A percentile compares a stretch with the other conserved stretches of the same genome.
phyloP scores from a whole-genome alignment of 495 filamentous ascomycete genomes.

The Aspergillus avenaceus region DNA sequence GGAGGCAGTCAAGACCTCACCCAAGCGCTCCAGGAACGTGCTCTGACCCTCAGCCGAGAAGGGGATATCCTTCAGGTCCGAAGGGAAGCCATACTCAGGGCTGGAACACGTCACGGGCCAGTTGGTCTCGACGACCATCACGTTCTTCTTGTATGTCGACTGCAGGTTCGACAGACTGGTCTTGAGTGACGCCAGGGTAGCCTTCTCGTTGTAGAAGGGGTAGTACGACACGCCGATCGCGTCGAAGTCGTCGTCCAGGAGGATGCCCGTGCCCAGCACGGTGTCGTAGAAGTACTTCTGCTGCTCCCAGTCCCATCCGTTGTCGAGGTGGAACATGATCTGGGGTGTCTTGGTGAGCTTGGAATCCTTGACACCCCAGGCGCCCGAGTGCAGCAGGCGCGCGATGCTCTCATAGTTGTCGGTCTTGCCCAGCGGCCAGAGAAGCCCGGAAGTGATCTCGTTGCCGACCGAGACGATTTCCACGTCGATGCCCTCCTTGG shows the following conservation, averaged over 20 bases:
- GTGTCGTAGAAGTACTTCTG: conserved; percentile 61
- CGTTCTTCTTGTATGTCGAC: conserved; percentile 52
- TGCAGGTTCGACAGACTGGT: conserved; percentile 55
- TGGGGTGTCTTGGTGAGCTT: conserved; percentile 50
- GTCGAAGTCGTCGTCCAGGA: conserved; percentile 57
- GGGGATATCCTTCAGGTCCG: conserved; percentile 52
- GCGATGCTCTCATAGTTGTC: conserved; percentile 56
- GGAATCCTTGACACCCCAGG: conserved; percentile 59
- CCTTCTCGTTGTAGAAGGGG: conserved; percentile 57
- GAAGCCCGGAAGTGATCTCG: conserved; percentile 60
- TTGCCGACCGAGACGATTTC: conserved; percentile 66
- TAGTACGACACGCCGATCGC: conserved; percentile 69
- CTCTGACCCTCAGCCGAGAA: conserved; percentile 58
- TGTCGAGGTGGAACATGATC: conserved; percentile 67
- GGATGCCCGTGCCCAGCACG: conserved; percentile 47
- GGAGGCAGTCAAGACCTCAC: conserved; percentile 46
- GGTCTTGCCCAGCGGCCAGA: conserved; percentile 58
- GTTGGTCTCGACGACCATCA: conserved; percentile 63
- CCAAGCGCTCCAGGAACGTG: conserved; percentile 52
- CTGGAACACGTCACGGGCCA: conserved; percentile 60
- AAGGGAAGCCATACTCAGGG: conserved; percentile 53
- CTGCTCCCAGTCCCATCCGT: conserved; percentile 64
- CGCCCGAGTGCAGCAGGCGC: conserved; percentile 56
- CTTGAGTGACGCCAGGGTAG: conserved; percentile 53
- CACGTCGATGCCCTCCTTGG: conserved; percentile 47